Evolutionary conservation across 345 rosid species (phyloP).

Genomic region (Arabidopsis thaliana): DNA sequence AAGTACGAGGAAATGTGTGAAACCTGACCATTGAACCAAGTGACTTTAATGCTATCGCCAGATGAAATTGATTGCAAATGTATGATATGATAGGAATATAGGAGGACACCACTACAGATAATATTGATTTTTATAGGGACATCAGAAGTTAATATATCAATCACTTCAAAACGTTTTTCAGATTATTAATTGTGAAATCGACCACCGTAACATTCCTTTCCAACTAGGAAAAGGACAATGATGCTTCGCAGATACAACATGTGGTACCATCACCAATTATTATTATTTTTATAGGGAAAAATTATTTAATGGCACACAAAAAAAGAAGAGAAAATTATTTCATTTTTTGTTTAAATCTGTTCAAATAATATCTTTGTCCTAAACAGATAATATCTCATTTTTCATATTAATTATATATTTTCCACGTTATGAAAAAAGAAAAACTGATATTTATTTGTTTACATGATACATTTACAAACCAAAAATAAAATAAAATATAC

Average conservation of each 20-base stretch:
- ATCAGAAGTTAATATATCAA: neutral
- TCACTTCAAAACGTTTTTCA: neutral
- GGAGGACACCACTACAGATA: too few species aligned
- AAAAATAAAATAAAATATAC: too few species aligned
- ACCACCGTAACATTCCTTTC: slow-evolving; percentile 35
- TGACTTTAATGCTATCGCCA: neutral
- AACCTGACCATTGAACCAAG: neutral
- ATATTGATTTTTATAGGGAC: neutral
- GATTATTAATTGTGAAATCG: neutral
- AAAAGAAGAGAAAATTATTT: neutral
- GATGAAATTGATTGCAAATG: neutral
- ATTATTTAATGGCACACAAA: too few species aligned
- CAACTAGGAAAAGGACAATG: slow-evolving; percentile 37
- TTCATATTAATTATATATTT: neutral
- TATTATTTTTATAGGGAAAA: too few species aligned
- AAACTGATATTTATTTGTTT: too few species aligned
- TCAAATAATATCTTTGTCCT: neutral
- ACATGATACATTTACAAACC: too few species aligned
- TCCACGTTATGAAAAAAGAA: neutral
- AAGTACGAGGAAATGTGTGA: slow-evolving; percentile 12
- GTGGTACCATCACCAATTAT: slow-evolving; percentile 21
- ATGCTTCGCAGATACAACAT: slow-evolving; percentile 6
- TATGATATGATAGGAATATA: neutral
- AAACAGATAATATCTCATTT: neutral
- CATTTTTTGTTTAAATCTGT: neutral